Evolutionary conservation across 495 filamentous ascomycete genomes (phyloP).

Genomic region (Glonium stellatum): DNA sequence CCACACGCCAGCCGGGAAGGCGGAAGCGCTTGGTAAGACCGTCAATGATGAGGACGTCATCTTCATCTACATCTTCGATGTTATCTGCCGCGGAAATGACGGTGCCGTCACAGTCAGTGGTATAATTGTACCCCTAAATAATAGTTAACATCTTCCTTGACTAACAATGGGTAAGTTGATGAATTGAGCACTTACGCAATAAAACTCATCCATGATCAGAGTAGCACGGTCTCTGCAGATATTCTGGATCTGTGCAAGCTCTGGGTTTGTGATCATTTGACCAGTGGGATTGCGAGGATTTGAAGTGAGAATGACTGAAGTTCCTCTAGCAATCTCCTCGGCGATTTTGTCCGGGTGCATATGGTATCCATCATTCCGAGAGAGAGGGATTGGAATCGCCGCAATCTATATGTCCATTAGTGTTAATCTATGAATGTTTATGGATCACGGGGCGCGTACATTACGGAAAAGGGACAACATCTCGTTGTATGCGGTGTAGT

Average conservation of each 20-base stretch:
- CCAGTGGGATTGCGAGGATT: slow-evolving; percentile 97
- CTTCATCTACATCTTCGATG: slow-evolving; percentile 60
- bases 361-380: slow-evolving; percentile 76
- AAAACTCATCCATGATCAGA: slow-evolving; percentile 94
- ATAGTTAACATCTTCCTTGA: not conserved
- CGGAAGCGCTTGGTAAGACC: slow-evolving; percentile 96
- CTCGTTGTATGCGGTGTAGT: slow-evolving; percentile 84
- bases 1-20: slow-evolving; percentile 92
- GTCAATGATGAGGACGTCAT: slow-evolving; percentile 89
- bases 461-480: slow-evolving; percentile 92
- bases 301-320: slow-evolving; percentile 78
- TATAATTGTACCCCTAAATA: slow-evolving; percentile 58
- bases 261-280: slow-evolving; percentile 68
- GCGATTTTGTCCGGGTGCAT: slow-evolving; percentile 89
- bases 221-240: slow-evolving; percentile 86
- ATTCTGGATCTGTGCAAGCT: slow-evolving; percentile 81
- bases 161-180: not conserved
- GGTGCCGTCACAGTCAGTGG: slow-evolving; percentile 77
- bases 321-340: slow-evolving; percentile 78
- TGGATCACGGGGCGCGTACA: slow-evolving; percentile 37
- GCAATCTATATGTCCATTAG: slow-evolving; percentile 54
- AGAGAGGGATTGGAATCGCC: slow-evolving; percentile 79
- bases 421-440: not conserved
- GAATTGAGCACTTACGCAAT: slow-evolving; percentile 58
- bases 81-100: slow-evolving; percentile 84